Evolutionary conservation across 495 filamentous ascomycete genomes (phyloP).

Genomic region (Neurospora sp.): DNA sequence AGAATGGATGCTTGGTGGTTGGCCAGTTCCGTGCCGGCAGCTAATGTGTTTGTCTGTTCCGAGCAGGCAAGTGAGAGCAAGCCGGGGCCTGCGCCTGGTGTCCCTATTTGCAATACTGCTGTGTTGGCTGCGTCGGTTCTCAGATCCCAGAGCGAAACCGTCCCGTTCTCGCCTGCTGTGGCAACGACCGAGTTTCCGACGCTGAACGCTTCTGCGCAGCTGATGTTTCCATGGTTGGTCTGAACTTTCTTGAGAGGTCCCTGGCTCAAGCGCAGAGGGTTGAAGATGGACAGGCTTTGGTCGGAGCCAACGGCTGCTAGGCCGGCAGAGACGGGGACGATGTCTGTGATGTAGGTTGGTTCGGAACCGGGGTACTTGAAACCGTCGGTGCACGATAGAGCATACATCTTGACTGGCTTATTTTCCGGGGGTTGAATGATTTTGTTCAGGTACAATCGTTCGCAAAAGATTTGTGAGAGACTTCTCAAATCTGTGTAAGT

Average conservation of each 20-base stretch:
- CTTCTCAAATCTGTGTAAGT: background rate
- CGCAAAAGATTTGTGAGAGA: background rate
- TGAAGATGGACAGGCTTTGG: slow-evolving; percentile 46
- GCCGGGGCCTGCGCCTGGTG: slow-evolving; percentile 31
- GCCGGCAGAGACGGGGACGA: slow-evolving; percentile 33
- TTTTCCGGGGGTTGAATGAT: background rate
- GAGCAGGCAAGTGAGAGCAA: slow-evolving; percentile 62
- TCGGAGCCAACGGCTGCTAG: slow-evolving; percentile 41
- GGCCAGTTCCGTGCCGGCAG: slow-evolving; percentile 68
- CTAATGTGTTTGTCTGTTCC: slow-evolving; percentile 46
- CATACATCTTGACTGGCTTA: slow-evolving; percentile 30
- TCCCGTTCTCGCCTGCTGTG: slow-evolving; percentile 55
- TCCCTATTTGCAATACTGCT: slow-evolving; percentile 24
- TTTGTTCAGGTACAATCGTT: background rate
- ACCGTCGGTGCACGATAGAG: slow-evolving; percentile 28
- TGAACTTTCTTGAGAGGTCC: slow-evolving; percentile 30
- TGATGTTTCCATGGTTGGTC: slow-evolving; percentile 44
- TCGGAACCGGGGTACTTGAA: slow-evolving; percentile 32
- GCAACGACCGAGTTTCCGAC: slow-evolving; percentile 31
- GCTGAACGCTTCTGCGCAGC: slow-evolving; percentile 42
- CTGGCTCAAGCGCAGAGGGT: slow-evolving; percentile 33
- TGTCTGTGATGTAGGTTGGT: slow-evolving; percentile 41
- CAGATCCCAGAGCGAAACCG: slow-evolving; percentile 48
- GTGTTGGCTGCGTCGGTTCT: slow-evolving; percentile 27
- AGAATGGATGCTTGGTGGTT: slow-evolving; percentile 62